These are phyloP conservation scores for Penicillium lividum DNA, from an alignment of 495 filamentous ascomycete species.

Conservation along the genomic window DNA sequence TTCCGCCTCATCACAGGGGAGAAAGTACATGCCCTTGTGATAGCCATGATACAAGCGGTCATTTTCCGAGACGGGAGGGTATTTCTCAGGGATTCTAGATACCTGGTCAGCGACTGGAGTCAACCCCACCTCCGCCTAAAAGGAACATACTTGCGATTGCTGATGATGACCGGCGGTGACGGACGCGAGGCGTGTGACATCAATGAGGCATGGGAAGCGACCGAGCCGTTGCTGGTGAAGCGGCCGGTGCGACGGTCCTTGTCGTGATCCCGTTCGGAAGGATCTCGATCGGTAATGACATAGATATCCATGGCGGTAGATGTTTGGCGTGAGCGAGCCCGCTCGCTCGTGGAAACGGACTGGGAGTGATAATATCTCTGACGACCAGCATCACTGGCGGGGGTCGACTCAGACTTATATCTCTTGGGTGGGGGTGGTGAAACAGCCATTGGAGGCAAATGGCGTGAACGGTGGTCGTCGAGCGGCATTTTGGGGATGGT, in stretches of 20 bases:
- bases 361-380: slow-evolving; percentile 33
- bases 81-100: slow-evolving; percentile 37
- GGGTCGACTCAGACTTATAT: slow-evolving; percentile 31
- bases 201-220: slow-evolving; percentile 27
- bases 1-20: slow-evolving; percentile 61
- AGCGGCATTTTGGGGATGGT: slow-evolving; percentile 13
- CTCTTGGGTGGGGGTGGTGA: slow-evolving; percentile 30
- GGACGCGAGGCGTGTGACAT: slow-evolving; percentile 23
- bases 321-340: slow-evolving; percentile 37
- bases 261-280: slow-evolving; percentile 17
- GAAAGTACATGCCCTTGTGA: slow-evolving; percentile 50
- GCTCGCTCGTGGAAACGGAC: slow-evolving; percentile 32
- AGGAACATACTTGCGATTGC: slow-evolving; percentile 41
- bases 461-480: slow-evolving; percentile 6
- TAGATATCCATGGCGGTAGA: slow-evolving; percentile 49
- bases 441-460: slow-evolving; percentile 23
- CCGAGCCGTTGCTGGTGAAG: slow-evolving; percentile 39
- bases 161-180: slow-evolving; percentile 24
- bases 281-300: slow-evolving; percentile 40
- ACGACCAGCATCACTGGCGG: slow-evolving; percentile 23
- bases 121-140: neutral
- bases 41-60: slow-evolving; percentile 51
- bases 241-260: slow-evolving; percentile 25
- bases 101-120: slow-evolving; percentile 5
- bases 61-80: slow-evolving; percentile 45